Percentiles rank a stretch among this genome's conserved stretches.
phyloP scores from a whole-genome alignment of 768 basidiomycete genomes.

The Leucocoprinus leucothites region DNA sequence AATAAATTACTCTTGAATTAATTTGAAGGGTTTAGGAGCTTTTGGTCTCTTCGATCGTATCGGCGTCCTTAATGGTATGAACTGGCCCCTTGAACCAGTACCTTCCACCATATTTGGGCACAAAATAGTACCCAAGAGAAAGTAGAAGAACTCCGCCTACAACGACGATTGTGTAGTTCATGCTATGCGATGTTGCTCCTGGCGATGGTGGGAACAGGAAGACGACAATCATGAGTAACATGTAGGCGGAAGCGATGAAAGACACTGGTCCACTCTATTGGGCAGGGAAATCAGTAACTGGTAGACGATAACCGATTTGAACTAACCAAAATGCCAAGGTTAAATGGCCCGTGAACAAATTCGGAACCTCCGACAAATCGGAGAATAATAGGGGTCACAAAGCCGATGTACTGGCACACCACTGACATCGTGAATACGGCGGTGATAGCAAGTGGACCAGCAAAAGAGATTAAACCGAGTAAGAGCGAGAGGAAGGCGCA shows the following conservation, averaged over 20 bases:
- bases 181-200: conserved; percentile 37
- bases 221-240: conserved; percentile 61
- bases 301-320: neutral
- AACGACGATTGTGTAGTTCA: conserved; percentile 78
- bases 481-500: conserved; percentile 42
- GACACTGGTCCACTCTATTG: conserved; percentile 55
- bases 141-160: conserved; percentile 57
- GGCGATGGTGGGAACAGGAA: conserved; percentile 65
- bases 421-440: conserved; percentile 54
- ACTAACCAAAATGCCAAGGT: conserved; percentile 35
- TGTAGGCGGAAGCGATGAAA: conserved; percentile 54
- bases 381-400: conserved; percentile 50
- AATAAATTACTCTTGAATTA: neutral
- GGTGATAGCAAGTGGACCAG: conserved; percentile 53
- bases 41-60: neutral
- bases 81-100: conserved; percentile 73
- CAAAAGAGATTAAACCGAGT: conserved; percentile 60
- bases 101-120: conserved; percentile 67
- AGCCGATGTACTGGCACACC: conserved; percentile 43
- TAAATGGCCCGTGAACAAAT: conserved; percentile 56
- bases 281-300: neutral
- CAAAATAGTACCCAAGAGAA: conserved; percentile 64
- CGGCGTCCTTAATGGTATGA: conserved; percentile 27
- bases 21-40: too few relatives aligned
- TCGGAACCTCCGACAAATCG: conserved; percentile 43